A percentile compares a stretch with the other conserved stretches of the same genome.
phyloP scores from a whole-genome alignment of 495 filamentous ascomycete species.

The Aspergillus coremiiformis region DNA sequence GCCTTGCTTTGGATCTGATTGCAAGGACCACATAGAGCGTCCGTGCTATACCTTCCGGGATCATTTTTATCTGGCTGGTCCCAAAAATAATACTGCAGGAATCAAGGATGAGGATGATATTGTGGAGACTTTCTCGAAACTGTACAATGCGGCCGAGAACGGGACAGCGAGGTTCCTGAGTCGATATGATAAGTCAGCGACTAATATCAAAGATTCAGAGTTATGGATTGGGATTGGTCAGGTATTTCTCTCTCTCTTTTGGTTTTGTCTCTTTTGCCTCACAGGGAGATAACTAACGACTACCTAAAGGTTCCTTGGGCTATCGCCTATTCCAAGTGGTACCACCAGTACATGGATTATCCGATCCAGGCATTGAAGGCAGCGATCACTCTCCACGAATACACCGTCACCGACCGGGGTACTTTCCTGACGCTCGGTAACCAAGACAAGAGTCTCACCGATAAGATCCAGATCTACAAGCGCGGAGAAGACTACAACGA shows the following conservation, averaged over 20 bases:
- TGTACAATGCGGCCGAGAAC: conserved; percentile 22
- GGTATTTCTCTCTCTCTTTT: conserved; percentile 4
- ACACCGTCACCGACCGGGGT: conserved; percentile 38
- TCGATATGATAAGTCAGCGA: conserved; percentile 41
- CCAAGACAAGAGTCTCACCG: conserved; percentile 12
- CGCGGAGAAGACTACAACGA: conserved; percentile 24
- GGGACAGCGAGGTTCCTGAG: conserved; percentile 30
- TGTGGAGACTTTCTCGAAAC: conserved; percentile 20
- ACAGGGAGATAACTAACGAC: too few species aligned
- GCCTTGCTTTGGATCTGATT: conserved; percentile 1
- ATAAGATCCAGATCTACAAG: conserved; percentile 30
- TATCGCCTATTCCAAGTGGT: conserved; percentile 35
- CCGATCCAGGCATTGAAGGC: conserved; percentile 35
- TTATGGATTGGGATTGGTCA: conserved; percentile 40
- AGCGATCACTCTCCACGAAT: conserved; percentile 30
- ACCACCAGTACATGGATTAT: conserved; percentile 39
- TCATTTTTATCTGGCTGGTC: conserved; percentile 35
- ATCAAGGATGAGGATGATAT: conserved; percentile 17
- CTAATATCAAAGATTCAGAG: conserved; percentile 41
- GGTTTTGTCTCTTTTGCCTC: background rate
- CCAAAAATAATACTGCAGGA: conserved; percentile 25
- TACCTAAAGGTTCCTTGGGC: conserved; percentile 39
- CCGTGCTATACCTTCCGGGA: conserved; percentile 31
- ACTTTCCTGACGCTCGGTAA: conserved; percentile 27
- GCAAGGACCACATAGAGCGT: background rate